A percentile compares a stretch with the other conserved stretches of the same genome.
These are phyloP conservation scores for Fusarium citri DNA, from an alignment of 2,329 filamentous ascomycete genomes.

Conservation along the genomic window DNA sequence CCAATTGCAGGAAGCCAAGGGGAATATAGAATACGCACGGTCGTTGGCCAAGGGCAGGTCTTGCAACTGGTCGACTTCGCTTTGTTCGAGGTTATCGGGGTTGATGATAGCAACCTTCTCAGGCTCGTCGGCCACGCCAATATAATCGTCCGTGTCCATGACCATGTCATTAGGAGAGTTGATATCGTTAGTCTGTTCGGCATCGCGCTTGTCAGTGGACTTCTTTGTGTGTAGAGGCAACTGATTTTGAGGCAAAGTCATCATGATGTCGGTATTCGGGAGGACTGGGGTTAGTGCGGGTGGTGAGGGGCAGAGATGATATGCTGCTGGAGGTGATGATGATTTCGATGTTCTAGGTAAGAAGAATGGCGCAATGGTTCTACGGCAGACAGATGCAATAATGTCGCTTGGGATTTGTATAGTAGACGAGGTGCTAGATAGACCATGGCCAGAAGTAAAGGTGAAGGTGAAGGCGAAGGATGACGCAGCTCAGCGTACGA, in stretches of 20 bases:
- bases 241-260: constrained; percentile 28
- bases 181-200: constrained; percentile 62
- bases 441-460: background rate
- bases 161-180: constrained; percentile 69
- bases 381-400: constrained; percentile 2
- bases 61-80: constrained; percentile 60
- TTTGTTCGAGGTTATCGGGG: constrained; percentile 62
- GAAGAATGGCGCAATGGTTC: constrained; percentile 24
- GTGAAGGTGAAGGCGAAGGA: constrained; percentile 3
- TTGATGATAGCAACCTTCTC: constrained; percentile 68
- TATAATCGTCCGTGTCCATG: constrained; percentile 66
- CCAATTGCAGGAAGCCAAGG: background rate
- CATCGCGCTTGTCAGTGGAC: constrained; percentile 43
- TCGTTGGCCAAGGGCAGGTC: constrained; percentile 64
- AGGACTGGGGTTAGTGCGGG: constrained; percentile 31
- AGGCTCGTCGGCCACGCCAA: constrained; percentile 60
- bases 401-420: constrained; percentile 14
- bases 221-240: constrained; percentile 35
- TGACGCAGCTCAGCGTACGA: constrained; percentile 39
- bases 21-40: constrained; percentile 55
- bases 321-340: constrained; percentile 29
- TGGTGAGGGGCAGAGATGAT: constrained; percentile 33
- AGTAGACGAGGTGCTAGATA: constrained; percentile 2
- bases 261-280: constrained; percentile 43
- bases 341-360: constrained; percentile 20